Evolutionary conservation across 2,329 filamentous ascomycete species (phyloP).

Genomic region (Aureobasidium pullulans): DNA sequence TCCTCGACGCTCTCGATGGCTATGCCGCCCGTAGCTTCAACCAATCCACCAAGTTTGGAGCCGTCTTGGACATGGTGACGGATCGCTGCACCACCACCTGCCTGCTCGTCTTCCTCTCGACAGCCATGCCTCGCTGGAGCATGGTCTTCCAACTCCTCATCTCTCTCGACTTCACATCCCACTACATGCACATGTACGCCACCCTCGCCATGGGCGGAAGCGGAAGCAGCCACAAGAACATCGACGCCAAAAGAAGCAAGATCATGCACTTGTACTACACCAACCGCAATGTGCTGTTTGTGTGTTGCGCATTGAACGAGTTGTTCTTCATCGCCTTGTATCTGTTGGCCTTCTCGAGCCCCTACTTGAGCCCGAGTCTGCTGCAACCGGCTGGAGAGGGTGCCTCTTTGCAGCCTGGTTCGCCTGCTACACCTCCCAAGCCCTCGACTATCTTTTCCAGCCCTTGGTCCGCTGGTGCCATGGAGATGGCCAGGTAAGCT

Average conservation of each 20-base stretch:
- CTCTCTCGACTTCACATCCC: conserved; percentile 83
- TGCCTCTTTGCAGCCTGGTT: conserved; percentile 49
- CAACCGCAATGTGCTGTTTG: conserved; percentile 90
- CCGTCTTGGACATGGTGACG: conserved; percentile 98
- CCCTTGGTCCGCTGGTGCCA: conserved; percentile 84
- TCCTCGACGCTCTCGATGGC: conserved; percentile 91
- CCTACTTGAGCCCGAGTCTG: conserved; percentile 78
- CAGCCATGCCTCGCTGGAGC: conserved; percentile 86
- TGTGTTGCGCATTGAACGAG: conserved; percentile 86
- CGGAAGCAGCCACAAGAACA: conserved; percentile 80
- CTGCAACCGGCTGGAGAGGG: conserved; percentile 48
- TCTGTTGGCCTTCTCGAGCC: conserved; percentile 92
- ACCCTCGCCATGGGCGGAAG: conserved; percentile 80
- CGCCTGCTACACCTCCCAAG: conserved; percentile 55
- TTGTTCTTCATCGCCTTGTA: conserved; percentile 98
- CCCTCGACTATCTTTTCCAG: conserved; percentile 74
- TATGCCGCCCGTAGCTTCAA: conserved; percentile 77
- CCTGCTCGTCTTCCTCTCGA: conserved; percentile 85
- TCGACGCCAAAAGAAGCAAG: conserved; percentile 80
- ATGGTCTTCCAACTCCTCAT: conserved; percentile 92
- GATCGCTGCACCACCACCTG: conserved; percentile 95
- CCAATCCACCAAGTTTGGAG: conserved; percentile 90
- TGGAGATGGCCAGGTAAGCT: conserved; percentile 68
- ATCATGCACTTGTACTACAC: conserved; percentile 93
- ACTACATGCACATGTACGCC: conserved; percentile 99